phyloP scores from a whole-genome alignment of 2,329 filamentous ascomycete species.

The Colletotrichum gigasporum region DNA sequence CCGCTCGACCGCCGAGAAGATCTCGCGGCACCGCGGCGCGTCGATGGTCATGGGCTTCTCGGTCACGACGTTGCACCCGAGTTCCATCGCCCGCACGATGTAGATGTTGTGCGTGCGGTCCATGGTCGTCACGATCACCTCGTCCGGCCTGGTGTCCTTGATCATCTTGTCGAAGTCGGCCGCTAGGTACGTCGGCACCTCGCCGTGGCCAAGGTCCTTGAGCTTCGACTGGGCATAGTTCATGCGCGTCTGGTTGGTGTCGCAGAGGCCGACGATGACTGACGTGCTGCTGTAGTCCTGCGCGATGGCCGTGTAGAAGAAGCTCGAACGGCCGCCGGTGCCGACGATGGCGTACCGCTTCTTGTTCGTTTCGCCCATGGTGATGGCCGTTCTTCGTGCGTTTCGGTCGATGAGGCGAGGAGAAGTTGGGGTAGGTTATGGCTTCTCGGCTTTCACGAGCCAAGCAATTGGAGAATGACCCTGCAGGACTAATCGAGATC shows the following conservation, averaged over 20 bases:
- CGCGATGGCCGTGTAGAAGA: conserved; percentile 69
- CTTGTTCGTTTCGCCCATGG: conserved; percentile 31
- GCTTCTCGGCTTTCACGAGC: not conserved
- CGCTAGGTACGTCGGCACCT: conserved; percentile 64
- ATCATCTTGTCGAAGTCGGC: conserved; percentile 68
- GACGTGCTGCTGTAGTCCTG: conserved; percentile 60
- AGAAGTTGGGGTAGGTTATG: not conserved
- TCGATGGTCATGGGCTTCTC: conserved; percentile 65
- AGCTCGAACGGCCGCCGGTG: conserved; percentile 66
- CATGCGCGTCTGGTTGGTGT: conserved; percentile 69
- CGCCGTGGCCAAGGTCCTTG: conserved; percentile 52
- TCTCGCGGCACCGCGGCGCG: conserved; percentile 59
- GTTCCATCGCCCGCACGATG: conserved; percentile 64
- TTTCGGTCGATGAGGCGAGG: no score
- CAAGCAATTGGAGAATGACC: not conserved
- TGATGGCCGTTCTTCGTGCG: not conserved
- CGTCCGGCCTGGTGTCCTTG: conserved; percentile 63
- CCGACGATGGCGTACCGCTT: conserved; percentile 67
- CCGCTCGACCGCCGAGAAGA: conserved; percentile 62
- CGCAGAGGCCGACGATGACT: conserved; percentile 64
- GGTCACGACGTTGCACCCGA: conserved; percentile 58
- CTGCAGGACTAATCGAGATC: not conserved
- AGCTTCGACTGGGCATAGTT: conserved; percentile 63
- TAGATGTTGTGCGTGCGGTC: conserved; percentile 70
- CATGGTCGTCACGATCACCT: conserved; percentile 71